A percentile compares a stretch with the other conserved stretches of the same genome.
Evolutionary conservation across 345 rosid genomes (phyloP).

Genomic region (Orychophragmus violaceus): DNA sequence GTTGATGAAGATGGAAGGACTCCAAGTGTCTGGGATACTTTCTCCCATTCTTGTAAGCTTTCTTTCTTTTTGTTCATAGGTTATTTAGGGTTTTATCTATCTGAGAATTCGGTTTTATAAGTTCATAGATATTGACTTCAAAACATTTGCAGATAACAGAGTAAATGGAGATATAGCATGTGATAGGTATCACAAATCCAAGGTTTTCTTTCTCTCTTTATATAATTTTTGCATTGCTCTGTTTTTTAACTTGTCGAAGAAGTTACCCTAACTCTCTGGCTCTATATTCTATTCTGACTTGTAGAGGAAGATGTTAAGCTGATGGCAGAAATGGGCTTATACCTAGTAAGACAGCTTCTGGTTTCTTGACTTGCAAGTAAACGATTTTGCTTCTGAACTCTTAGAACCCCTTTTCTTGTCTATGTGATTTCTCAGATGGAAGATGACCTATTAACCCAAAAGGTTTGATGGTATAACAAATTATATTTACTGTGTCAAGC

Average conservation of each 20-base stretch:
- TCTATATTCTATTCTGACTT: background rate
- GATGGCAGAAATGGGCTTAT: no score
- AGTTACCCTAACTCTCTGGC: background rate
- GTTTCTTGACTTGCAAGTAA: background rate
- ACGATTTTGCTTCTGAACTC: background rate
- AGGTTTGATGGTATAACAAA: no score
- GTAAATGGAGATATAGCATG: slow-evolving; percentile 49
- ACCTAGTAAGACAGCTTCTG: no score
- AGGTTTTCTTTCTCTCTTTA: slow-evolving; percentile 29
- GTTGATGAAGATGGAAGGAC: slow-evolving; percentile 53
- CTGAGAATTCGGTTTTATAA: background rate
- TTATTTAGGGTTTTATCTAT: background rate
- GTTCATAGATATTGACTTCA: background rate
- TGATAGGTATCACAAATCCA: slow-evolving; percentile 62
- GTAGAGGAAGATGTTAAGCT: slow-evolving; percentile 71
- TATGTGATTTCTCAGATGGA: slow-evolving; percentile 38
- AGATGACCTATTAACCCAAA: slow-evolving; percentile 53
- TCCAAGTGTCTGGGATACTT: slow-evolving; percentile 58
- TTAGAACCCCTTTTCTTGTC: background rate
- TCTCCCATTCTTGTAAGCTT: slow-evolving; percentile 36
- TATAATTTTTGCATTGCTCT: background rate
- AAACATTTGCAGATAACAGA: slow-evolving; percentile 4
- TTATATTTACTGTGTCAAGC: no score
- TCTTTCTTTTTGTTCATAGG: background rate
- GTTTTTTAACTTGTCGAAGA: background rate